Conservation (phyloP, 176 grass and related monocot species). For the Phragmites australis region DNA sequence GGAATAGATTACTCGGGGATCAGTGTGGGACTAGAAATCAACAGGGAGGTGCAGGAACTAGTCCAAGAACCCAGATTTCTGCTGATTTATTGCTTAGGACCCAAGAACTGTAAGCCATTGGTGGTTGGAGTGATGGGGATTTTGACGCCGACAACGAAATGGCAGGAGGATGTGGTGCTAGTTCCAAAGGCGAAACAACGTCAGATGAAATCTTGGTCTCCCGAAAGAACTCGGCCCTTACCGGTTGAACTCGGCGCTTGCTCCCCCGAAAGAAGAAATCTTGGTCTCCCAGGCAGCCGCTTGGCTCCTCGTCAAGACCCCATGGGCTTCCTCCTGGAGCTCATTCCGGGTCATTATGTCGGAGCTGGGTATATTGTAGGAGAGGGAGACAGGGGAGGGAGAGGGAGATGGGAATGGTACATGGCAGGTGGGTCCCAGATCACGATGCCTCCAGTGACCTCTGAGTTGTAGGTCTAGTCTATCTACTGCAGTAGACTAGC, state of each 20-base stretch:
- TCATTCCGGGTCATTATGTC: background rate
- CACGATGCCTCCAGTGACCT: background rate
- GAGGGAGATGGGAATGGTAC: background rate
- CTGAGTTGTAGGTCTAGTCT: background rate
- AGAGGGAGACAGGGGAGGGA: background rate
- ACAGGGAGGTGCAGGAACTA: background rate
- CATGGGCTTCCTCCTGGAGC: conserved; percentile 12
- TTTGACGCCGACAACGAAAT: conserved; percentile 1
- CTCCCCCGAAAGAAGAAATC: conserved; percentile 2
- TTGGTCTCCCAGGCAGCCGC: background rate
- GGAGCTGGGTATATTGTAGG: background rate
- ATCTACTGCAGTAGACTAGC: no score
- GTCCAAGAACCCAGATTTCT: background rate
- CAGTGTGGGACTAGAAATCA: background rate
- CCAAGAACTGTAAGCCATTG: background rate
- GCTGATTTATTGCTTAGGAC: background rate
- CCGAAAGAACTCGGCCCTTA: no score
- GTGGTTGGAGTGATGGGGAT: background rate
- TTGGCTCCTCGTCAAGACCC: background rate
- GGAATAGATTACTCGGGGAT: background rate
- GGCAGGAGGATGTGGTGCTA: background rate
- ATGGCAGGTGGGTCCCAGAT: background rate
- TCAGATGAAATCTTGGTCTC: conserved; percentile 2
- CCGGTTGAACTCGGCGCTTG: no score
- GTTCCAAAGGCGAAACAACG: background rate